Evolutionary conservation across 163 green algal species (phyloP).

Genomic region (Volvox carteri): DNA sequence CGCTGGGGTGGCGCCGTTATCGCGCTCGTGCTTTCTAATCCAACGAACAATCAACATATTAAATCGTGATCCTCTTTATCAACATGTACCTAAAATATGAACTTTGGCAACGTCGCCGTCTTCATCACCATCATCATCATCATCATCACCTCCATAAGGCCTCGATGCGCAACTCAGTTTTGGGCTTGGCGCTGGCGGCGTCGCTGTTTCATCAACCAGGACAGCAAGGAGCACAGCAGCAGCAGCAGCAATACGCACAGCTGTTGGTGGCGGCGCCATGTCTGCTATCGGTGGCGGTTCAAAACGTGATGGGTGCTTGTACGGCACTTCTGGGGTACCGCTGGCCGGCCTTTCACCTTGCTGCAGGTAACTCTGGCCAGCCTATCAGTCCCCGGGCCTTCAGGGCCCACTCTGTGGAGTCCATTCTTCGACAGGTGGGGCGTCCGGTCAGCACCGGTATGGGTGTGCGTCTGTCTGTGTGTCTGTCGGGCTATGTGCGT

Average conservation of each 20-base stretch:
- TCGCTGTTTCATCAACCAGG: no score
- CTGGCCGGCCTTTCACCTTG: neutral
- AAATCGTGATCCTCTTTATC: no score
- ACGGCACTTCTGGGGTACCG: neutral
- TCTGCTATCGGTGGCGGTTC: neutral
- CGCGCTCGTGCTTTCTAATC: no score
- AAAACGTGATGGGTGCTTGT: conserved; percentile 40
- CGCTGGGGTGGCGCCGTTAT: no score
- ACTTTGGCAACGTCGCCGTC: no score
- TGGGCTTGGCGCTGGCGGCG: conserved; percentile 18
- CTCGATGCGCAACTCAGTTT: conserved; percentile 26
- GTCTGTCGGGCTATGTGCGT: neutral
- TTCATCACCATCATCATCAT: no score
- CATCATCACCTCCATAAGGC: no score
- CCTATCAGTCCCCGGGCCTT: neutral
- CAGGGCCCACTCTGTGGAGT: neutral
- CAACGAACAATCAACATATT: no score
- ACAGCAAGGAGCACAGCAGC: no score
- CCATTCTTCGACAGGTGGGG: conserved; percentile 40
- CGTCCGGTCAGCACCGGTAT: no score
- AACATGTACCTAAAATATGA: no score
- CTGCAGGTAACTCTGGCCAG: neutral
- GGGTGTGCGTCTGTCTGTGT: neutral
- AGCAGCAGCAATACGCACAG: neutral
- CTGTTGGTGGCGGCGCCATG: conserved; percentile 29